Conservation (phyloP, 169 alveolate genomes). For the Plasmodium gonderi region DNA sequence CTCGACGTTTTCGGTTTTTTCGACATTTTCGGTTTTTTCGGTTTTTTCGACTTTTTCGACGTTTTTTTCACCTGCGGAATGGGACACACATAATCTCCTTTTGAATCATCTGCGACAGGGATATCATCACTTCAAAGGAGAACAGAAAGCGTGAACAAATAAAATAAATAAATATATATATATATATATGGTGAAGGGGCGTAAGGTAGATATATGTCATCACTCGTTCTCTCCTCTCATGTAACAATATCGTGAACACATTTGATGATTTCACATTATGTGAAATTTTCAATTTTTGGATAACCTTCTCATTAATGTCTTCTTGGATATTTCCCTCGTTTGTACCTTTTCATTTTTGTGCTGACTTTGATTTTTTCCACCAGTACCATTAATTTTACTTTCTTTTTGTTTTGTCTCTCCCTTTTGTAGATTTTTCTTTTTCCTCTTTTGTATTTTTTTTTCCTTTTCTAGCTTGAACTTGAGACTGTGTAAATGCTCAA, state of each 20-base stretch:
- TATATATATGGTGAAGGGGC: background rate
- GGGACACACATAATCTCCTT: background rate
- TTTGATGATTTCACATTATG: background rate
- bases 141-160: background rate
- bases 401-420: background rate
- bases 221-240: too few species aligned
- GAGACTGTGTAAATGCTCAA: constrained; percentile 36
- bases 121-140: background rate
- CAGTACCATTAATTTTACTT: background rate
- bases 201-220: too few species aligned
- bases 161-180: too few species aligned
- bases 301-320: background rate
- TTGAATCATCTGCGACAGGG: background rate
- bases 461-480: constrained; percentile 52
- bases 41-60: too few species aligned
- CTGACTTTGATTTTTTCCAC: background rate
- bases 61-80: constrained; percentile 2
- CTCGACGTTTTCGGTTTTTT: too few species aligned
- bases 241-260: too few species aligned
- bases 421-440: constrained; percentile 4
- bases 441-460: constrained; percentile 20
- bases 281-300: background rate
- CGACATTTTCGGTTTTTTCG: too few species aligned
- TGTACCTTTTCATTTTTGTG: background rate
- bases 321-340: background rate